phyloP scores from a whole-genome alignment of 2,329 filamentous ascomycete species.

The Rasamsonia emersonii region DNA sequence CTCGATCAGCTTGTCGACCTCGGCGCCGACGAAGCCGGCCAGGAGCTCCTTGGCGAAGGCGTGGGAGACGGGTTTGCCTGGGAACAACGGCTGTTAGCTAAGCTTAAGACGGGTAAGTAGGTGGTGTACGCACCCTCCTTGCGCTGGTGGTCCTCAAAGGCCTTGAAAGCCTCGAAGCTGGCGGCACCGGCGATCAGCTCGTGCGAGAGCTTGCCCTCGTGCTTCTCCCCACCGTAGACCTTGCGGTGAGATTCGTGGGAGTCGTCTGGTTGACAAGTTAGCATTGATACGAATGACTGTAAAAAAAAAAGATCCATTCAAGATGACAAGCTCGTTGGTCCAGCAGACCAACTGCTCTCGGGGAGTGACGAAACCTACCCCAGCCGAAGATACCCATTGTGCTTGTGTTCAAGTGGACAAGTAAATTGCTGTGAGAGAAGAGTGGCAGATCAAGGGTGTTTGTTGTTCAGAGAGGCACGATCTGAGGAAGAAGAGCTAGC shows the following conservation, averaged over 20 bases:
- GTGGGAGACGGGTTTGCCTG: conserved; percentile 65
- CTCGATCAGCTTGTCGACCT: conserved; percentile 68
- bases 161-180: conserved; percentile 71
- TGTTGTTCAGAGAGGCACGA: too few relatives aligned
- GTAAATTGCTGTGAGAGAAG: neutral
- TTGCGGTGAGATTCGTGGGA: conserved; percentile 46
- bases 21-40: conserved; percentile 61
- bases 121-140: conserved; percentile 46
- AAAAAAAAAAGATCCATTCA: conserved; percentile 4
- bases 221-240: conserved; percentile 43
- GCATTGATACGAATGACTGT: neutral
- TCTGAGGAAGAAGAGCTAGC: too few relatives aligned
- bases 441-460: too few relatives aligned
- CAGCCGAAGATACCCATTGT: conserved; percentile 9
- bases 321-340: conserved; percentile 1
- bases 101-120: neutral
- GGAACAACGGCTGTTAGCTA: neutral
- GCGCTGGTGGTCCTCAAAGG: conserved; percentile 68
- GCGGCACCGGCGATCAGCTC: conserved; percentile 68
- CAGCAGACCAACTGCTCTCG: too few relatives aligned
- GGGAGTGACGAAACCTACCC: conserved; percentile 4
- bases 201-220: conserved; percentile 60
- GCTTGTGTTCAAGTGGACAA: neutral
- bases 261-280: conserved; percentile 35
- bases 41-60: conserved; percentile 69